A percentile compares a stretch with the other conserved stretches of the same genome.
These are phyloP conservation scores for Austropuccinia psidii DNA, from an alignment of 1,284 basidiomycete species.

Conservation along the genomic window DNA sequence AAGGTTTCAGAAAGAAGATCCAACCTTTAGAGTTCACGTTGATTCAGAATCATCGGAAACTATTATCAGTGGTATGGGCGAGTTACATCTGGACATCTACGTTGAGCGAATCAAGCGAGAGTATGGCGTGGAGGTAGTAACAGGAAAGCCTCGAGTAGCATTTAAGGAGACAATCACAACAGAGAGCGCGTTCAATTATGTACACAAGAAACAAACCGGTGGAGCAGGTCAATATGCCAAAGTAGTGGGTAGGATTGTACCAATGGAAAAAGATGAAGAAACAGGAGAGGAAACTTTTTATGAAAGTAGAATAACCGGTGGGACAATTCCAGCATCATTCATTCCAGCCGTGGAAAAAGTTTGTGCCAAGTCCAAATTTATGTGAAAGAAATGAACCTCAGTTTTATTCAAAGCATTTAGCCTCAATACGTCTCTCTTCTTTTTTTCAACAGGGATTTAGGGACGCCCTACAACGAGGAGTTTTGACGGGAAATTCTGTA, in stretches of 20 bases:
- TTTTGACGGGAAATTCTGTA: conserved; percentile 79
- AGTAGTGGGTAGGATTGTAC: conserved; percentile 84
- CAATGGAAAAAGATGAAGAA: conserved; percentile 56
- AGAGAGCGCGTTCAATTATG: conserved; percentile 75
- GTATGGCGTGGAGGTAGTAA: conserved; percentile 87
- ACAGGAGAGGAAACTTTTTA: conserved; percentile 56
- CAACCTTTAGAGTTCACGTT: conserved; percentile 95
- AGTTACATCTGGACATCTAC: conserved; percentile 97
- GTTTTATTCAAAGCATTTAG: not conserved
- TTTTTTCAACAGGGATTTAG: conserved; percentile 66
- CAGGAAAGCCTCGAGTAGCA: conserved; percentile 92
- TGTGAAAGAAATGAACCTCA: not conserved
- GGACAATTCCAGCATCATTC: conserved; percentile 80
- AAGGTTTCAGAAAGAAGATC: conserved; percentile 98
- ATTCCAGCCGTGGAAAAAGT: conserved; percentile 95
- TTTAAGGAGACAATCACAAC: conserved; percentile 91
- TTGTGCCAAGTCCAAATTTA: conserved; percentile 38
- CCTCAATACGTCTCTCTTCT: not conserved
- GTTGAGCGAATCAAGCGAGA: conserved; percentile 98
- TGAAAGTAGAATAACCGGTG: conserved; percentile 82
- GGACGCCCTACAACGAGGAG: conserved; percentile 86
- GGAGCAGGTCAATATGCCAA: conserved; percentile 95
- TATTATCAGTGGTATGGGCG: conserved; percentile 99
- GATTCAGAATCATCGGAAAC: conserved; percentile 94
- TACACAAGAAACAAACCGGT: conserved; percentile 97